Evolutionary conservation across 768 basidiomycete species (phyloP).

Genomic region (Phylloporus scabripes): DNA sequence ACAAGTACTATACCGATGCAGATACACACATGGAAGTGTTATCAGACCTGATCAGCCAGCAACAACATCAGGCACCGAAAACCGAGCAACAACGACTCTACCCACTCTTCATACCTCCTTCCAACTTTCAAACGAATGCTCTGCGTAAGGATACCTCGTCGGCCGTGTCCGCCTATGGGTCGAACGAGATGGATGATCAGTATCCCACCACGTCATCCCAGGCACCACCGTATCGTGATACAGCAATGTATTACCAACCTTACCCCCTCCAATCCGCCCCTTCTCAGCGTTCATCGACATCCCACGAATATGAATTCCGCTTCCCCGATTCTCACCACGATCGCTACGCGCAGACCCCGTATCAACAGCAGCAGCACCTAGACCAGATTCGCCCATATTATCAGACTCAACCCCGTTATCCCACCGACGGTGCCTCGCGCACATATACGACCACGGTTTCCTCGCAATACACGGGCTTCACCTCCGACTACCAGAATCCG

Average conservation of each 20-base stretch:
- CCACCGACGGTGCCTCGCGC: slow-evolving; percentile 6
- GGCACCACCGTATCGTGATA: background rate
- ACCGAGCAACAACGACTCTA: slow-evolving; percentile 20
- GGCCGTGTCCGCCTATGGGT: slow-evolving; percentile 3
- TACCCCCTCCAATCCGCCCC: slow-evolving; percentile 10
- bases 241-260: slow-evolving; percentile 7
- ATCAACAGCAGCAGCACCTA: slow-evolving; percentile 11
- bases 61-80: slow-evolving; percentile 11
- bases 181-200: background rate
- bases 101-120: slow-evolving; percentile 21
- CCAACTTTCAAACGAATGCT: slow-evolving; percentile 8
- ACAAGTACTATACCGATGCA: slow-evolving; percentile 21
- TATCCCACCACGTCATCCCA: slow-evolving; percentile 11
- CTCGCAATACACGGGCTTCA: slow-evolving; percentile 4
- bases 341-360: slow-evolving; percentile 9
- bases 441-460: background rate
- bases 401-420: slow-evolving; percentile 15
- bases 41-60: background rate
- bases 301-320: slow-evolving; percentile 11
- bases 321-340: slow-evolving; percentile 13
- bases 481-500: slow-evolving; percentile 8
- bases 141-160: slow-evolving; percentile 4
- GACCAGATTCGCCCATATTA: slow-evolving; percentile 20
- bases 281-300: slow-evolving; percentile 15
- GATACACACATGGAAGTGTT: slow-evolving; percentile 17